These are phyloP conservation scores for Alisma plantagoaquatica DNA, from an alignment of 106 monocot genomes.

Conservation along the genomic window DNA sequence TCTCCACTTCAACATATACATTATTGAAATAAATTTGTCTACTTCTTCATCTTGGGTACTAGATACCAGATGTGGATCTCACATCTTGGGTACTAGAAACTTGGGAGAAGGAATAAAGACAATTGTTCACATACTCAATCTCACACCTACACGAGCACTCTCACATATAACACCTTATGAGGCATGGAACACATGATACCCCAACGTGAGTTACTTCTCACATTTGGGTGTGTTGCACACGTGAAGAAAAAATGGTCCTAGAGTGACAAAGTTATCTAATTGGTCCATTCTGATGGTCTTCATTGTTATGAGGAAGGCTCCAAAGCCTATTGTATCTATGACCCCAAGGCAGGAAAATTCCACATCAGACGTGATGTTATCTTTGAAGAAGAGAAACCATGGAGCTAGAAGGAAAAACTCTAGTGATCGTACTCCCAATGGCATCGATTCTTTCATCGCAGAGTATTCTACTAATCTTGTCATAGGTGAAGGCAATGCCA, in stretches of 20 bases:
- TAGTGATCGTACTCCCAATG: too few relatives aligned
- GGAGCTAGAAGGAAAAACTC: too few relatives aligned
- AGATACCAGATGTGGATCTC: too few relatives aligned
- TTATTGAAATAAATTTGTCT: too few relatives aligned
- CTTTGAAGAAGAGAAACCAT: too few relatives aligned
- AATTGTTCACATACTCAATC: not conserved
- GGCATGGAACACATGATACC: not conserved
- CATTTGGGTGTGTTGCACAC: not conserved
- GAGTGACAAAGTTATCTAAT: not conserved
- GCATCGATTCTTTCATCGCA: too few relatives aligned
- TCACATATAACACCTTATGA: not conserved
- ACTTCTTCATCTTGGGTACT: too few relatives aligned
- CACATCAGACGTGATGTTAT: not conserved
- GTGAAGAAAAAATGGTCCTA: not conserved
- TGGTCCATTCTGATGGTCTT: too few relatives aligned
- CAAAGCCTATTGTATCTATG: not conserved
- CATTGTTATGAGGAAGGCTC: not conserved
- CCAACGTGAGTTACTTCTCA: not conserved
- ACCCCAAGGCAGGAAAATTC: not conserved
- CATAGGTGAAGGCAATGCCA: too few relatives aligned
- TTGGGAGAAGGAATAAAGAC: conserved; percentile 2
- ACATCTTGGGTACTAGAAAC: too few relatives aligned
- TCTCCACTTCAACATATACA: too few relatives aligned
- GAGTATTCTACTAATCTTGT: too few relatives aligned
- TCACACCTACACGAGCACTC: not conserved